Base-by-base conservation (phyloP, 2,329 filamentous ascomycete genomes). In the Neonectria neomacrospora region DNA sequence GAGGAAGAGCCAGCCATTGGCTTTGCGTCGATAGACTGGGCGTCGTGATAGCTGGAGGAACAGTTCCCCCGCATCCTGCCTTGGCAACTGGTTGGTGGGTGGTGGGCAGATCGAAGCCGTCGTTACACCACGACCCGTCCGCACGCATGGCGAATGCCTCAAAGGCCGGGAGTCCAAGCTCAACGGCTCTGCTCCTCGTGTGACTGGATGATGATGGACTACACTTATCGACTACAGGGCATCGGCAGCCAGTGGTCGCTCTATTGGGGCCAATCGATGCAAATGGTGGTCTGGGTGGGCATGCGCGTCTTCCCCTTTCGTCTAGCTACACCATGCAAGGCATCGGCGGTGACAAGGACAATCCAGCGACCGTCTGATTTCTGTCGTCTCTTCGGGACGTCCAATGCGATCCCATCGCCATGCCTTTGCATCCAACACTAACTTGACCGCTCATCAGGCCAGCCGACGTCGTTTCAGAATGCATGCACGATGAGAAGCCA, bases 171-270 rank as follows among this genome's bases (percentile, higher is more conserved):
- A 48, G 54, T 28, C 56, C 34, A 28, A 28, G 39, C 50, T 53
- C 50, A 63, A 63, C 60, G 60, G 60, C 60, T 30, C 50, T 28
- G 7, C 28, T 42, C 41, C 16, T 54, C 48, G 54, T 58, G 60
- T 47, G 60, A 58, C 60, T 51, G 41, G 47, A 28, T 48, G 22
- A 22, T 39, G 23, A 32, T 30, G 51, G 44, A 48, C 34, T 45
- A 18, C 14, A 48, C 45, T 54, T 22, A 47, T 41, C 5, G n/a
- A 41, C 37, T 10, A 20, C 8, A 41, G 37, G n/a, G n/a, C 37
- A 41, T 41, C 8, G n/a, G 5, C n/a, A 20, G 11, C 56, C 56
- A 59, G 47, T 59, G 26, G 18, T 47, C 22, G n/a, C 48, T 47
- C 54, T 54, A 48, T 54, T 59, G 41, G 32, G 56, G 47, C 45